Evolutionary conservation across 2,329 filamentous ascomycete genomes (phyloP), one percentile per base, ranked within the genome.

Genomic region (Microdochium bolleyi): DNA sequence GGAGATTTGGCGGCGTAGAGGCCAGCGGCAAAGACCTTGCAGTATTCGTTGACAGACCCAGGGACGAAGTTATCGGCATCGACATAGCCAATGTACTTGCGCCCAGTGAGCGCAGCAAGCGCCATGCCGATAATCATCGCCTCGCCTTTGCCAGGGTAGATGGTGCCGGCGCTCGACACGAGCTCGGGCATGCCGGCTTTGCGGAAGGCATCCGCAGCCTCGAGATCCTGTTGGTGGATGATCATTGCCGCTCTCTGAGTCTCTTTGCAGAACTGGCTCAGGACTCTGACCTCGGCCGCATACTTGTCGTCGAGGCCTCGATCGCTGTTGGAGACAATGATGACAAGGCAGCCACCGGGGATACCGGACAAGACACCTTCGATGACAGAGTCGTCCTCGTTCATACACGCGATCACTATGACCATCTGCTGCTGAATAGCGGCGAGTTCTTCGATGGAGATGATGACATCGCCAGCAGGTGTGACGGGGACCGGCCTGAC

Each of bases 51-150:
- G 21, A 67, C 61, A 5, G 64, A 62, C 2, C 60, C 60, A 1
- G 64, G 58, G 21, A 64, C 53, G 34, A 60, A 59, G 57, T 65
- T 67, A 58, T 68, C 66, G 13, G 66, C 64, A 53, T 68, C 66
- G 44, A 68, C 56, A 52, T 66, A 68, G 27, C 65, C 65, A 48
- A 68, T 58, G 50, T 67, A 68, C 16, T 52, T 51, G 14, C 53
- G 50, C 3, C 55, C 51, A 1, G 57, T 55, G 3, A 59, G 53
- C 13, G 61, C 60, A 7, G 63, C 63, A 1, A 68, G 50, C 1
- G 64, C 63, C 19, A 65, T 62, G 34, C 62, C 66, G 2, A 68
- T 58, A 8, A 67, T 53, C 62, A 68, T 65, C 21, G 61, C 66
- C 56, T 68, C 66, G 2, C 64, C 66, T 51, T 67, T 65, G 24